Conservation (phyloP, 2,329 filamentous ascomycete genomes). For the Aureobasidium subglaciale region DNA sequence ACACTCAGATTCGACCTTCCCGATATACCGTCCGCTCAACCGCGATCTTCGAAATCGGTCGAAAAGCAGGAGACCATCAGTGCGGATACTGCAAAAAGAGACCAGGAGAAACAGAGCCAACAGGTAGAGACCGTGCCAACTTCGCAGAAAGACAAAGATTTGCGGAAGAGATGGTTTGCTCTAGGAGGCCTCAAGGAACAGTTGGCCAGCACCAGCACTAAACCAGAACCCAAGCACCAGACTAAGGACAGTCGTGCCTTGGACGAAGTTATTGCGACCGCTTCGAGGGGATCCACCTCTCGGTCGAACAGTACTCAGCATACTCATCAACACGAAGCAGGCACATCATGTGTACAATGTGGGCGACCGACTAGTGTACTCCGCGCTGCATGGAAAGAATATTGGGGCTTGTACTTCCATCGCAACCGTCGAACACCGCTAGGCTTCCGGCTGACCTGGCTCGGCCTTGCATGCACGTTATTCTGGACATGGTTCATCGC, state of each 20-base stretch:
- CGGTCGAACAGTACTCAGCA: neutral
- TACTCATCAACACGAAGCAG: neutral
- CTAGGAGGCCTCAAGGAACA: conserved; percentile 37
- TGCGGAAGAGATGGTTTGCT: conserved; percentile 35
- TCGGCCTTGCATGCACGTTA: conserved; percentile 34
- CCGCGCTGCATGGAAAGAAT: conserved; percentile 25
- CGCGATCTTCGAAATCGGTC: neutral
- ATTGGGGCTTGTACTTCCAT: conserved; percentile 25
- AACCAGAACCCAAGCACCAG: neutral
- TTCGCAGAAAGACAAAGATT: conserved; percentile 35
- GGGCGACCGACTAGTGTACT: conserved; percentile 23
- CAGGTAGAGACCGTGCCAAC: neutral
- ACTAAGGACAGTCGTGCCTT: neutral
- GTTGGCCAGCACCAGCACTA: conserved; percentile 28
- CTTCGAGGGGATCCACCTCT: neutral
- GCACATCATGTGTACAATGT: conserved; percentile 18
- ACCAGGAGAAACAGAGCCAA: neutral
- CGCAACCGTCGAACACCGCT: conserved; percentile 17
- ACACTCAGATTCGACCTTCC: conserved; percentile 20
- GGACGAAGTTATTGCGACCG: neutral
- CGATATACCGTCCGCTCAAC: neutral
- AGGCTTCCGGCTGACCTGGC: conserved; percentile 31
- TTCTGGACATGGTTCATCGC: conserved; percentile 17
- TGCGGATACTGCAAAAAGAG: neutral
- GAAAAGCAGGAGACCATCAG: neutral